Conservation (phyloP, 306 rosid species). For the Pterocarpus santalinus region DNA sequence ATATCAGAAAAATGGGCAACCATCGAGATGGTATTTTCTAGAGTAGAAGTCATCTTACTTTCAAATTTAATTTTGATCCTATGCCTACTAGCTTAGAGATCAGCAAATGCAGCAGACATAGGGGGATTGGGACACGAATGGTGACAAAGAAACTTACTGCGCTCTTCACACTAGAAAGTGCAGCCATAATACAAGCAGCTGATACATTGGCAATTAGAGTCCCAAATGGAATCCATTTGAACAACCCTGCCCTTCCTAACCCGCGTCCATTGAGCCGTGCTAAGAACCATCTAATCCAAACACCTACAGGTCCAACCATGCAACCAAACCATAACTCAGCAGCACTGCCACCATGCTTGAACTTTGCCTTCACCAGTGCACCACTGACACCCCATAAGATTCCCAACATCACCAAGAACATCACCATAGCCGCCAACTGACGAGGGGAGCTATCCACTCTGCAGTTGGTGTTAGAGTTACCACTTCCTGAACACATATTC, state of each 20-base stretch:
- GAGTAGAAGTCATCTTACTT: background rate
- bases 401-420: slow-evolving; percentile 57
- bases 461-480: slow-evolving; percentile 49
- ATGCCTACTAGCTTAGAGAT: slow-evolving; percentile 3
- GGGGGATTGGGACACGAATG: background rate
- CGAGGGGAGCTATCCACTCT: slow-evolving; percentile 55
- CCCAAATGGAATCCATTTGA: slow-evolving; percentile 88
- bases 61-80: slow-evolving; percentile 13
- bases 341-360: slow-evolving; percentile 55
- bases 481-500: slow-evolving; percentile 42
- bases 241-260: slow-evolving; percentile 60
- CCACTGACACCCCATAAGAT: slow-evolving; percentile 70
- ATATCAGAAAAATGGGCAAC: background rate
- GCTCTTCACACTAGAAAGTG: slow-evolving; percentile 64
- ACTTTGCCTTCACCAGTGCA: slow-evolving; percentile 53
- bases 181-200: slow-evolving; percentile 87
- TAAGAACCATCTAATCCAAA: slow-evolving; percentile 93
- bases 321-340: slow-evolving; percentile 85
- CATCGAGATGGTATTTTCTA: slow-evolving; percentile 23
- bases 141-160: slow-evolving; percentile 58
- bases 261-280: slow-evolving; percentile 89
- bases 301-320: slow-evolving; percentile 86
- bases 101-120: slow-evolving; percentile 7
- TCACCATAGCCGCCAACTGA: slow-evolving; percentile 60
- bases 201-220: slow-evolving; percentile 86